These are phyloP conservation scores for Phytophthora fragariaefolia DNA, from an alignment of 352 stramenopile species.

Conservation along the genomic window DNA sequence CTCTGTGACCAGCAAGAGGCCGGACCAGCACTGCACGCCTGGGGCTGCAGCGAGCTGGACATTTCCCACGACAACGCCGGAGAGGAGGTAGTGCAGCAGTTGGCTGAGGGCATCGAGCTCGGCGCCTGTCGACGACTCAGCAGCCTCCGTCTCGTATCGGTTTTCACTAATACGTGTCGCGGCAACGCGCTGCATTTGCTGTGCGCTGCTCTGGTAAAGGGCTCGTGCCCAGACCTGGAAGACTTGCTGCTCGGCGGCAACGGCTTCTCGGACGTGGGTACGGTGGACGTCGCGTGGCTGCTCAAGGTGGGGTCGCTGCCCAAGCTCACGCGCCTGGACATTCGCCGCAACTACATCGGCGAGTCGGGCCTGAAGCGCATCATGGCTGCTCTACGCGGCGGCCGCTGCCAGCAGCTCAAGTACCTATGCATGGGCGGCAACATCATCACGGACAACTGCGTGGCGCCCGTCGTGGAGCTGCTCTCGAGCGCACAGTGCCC, in stretches of 20 bases:
- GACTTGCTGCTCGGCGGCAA: slow-evolving; percentile 79
- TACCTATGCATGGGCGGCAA: slow-evolving; percentile 88
- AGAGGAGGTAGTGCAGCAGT: slow-evolving; percentile 66
- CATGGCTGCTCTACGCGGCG: slow-evolving; percentile 61
- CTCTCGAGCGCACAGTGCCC: slow-evolving; percentile 67
- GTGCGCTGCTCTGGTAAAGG: slow-evolving; percentile 70
- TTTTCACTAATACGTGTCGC: slow-evolving; percentile 83
- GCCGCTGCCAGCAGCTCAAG: slow-evolving; percentile 68
- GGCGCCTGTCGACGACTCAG: slow-evolving; percentile 65
- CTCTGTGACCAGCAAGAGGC: slow-evolving; percentile 58
- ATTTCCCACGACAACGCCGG: slow-evolving; percentile 80
- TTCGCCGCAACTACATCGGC: slow-evolving; percentile 85
- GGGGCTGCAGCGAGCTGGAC: slow-evolving; percentile 80
- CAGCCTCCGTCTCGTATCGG: slow-evolving; percentile 68
- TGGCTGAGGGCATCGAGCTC: slow-evolving; percentile 72
- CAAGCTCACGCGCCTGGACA: slow-evolving; percentile 71
- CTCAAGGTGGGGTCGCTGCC: slow-evolving; percentile 69
- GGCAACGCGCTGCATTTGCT: slow-evolving; percentile 74
- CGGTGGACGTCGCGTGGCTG: slow-evolving; percentile 75
- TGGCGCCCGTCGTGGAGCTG: slow-evolving; percentile 70
- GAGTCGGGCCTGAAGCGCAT: slow-evolving; percentile 79
- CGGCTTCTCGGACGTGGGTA: slow-evolving; percentile 77
- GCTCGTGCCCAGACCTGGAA: slow-evolving; percentile 65
- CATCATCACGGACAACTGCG: slow-evolving; percentile 86
- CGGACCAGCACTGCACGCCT: slow-evolving; percentile 68